Evolutionary conservation across 208 protist genomes (phyloP).

Genomic region (Vickermania ingenoplastis): DNA sequence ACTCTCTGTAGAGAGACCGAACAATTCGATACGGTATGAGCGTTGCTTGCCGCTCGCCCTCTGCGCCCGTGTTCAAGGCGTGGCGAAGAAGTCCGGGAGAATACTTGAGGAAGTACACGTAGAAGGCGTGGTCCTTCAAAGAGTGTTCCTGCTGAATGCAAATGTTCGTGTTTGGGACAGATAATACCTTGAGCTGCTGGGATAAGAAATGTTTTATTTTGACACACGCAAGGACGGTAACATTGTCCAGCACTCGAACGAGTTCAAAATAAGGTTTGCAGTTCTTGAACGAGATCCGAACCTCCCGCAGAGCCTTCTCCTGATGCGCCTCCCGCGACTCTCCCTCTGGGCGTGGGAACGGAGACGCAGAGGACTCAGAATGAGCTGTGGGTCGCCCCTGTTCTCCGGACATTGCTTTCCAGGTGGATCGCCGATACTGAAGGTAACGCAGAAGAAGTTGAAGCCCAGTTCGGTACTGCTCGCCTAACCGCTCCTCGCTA

Average conservation of each 20-base stretch:
- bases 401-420: slow-evolving; percentile 8
- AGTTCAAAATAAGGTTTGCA: slow-evolving; percentile 53
- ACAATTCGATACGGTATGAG: slow-evolving; percentile 55
- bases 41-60: not conserved
- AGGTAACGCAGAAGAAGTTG: slow-evolving; percentile 44
- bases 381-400: too few relatives aligned
- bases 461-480: slow-evolving; percentile 51
- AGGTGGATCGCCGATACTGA: slow-evolving; percentile 39
- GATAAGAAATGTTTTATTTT: slow-evolving; percentile 63
- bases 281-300: slow-evolving; percentile 29
- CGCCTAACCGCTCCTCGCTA: slow-evolving; percentile 59
- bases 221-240: slow-evolving; percentile 69
- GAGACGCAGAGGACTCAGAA: not conserved
- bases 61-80: slow-evolving; percentile 2
- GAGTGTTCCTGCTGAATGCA: slow-evolving; percentile 79
- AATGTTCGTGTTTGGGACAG: slow-evolving; percentile 65
- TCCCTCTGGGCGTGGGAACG: not conserved
- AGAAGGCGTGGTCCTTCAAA: slow-evolving; percentile 51
- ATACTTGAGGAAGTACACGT: slow-evolving; percentile 60
- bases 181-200: slow-evolving; percentile 52
- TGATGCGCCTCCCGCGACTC: not conserved
- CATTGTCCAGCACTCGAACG: slow-evolving; percentile 39
- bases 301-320: slow-evolving; percentile 11
- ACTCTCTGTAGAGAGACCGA: slow-evolving; percentile 60
- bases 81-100: slow-evolving; percentile 45